Conservation (phyloP, 1,284 basidiomycete species). For the Pisolithus thermaeus region DNA sequence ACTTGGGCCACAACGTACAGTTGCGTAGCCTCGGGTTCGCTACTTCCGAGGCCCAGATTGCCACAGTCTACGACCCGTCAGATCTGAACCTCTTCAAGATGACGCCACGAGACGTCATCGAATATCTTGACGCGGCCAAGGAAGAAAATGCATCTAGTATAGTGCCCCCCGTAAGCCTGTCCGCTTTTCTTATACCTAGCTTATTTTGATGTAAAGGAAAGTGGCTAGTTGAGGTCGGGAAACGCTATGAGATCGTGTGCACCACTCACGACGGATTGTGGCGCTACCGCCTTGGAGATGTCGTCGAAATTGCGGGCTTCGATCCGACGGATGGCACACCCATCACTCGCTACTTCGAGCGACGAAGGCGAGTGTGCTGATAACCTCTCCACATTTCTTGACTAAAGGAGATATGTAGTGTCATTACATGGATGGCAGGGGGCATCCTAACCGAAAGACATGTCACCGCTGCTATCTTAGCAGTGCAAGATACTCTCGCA, state of each 20-base stretch:
- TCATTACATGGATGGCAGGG: not conserved
- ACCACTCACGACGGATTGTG: slow-evolving; percentile 7
- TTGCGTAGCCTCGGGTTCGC: not conserved
- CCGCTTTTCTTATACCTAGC: not conserved
- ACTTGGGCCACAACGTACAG: slow-evolving; percentile 5
- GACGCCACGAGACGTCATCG: not conserved
- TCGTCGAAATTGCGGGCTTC: slow-evolving; percentile 5
- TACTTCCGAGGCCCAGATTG: slow-evolving; percentile 3
- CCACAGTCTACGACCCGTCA: not conserved
- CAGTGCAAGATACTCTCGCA: not conserved
- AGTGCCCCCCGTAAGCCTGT: not conserved
- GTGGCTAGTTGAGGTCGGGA: slow-evolving; percentile 7
- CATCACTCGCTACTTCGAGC: slow-evolving; percentile 4
- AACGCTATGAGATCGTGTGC: slow-evolving; percentile 5
- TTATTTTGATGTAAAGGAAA: not conserved
- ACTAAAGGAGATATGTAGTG: not conserved
- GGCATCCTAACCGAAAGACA: slow-evolving; percentile 6
- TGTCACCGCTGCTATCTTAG: slow-evolving; percentile 3
- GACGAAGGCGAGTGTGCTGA: slow-evolving; percentile 1
- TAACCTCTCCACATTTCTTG: not conserved
- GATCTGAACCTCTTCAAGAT: slow-evolving; percentile 6
- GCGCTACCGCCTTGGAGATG: slow-evolving; percentile 7
- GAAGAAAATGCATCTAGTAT: not conserved
- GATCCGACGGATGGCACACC: slow-evolving; percentile 7
- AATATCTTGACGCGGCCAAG: slow-evolving; percentile 4